Conservation (phyloP, 1,139 yeast species). For the Suhomyces coccinellae region DNA sequence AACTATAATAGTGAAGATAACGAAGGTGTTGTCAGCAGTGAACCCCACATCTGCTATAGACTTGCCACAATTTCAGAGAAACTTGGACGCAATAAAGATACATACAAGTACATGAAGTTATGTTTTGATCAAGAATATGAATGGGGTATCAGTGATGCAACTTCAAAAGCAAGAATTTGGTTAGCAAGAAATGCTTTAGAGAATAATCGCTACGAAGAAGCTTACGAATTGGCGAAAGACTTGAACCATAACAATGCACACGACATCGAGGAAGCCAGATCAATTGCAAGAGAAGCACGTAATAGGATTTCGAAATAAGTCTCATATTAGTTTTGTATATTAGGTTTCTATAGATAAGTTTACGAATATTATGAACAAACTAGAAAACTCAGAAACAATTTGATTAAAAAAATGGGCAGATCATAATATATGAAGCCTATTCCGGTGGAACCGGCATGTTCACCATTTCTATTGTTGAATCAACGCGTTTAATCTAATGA, state of each 20-base stretch:
- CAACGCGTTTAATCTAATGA: constrained; percentile 11
- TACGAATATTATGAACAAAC: constrained; percentile 12
- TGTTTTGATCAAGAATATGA: constrained; percentile 69
- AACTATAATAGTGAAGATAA: constrained; percentile 24
- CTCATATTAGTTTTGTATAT: background rate
- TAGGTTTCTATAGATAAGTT: constrained; percentile 8
- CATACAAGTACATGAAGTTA: constrained; percentile 66
- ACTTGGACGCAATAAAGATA: constrained; percentile 51
- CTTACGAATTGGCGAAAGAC: constrained; percentile 73
- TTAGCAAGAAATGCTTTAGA: constrained; percentile 69
- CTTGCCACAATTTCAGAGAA: constrained; percentile 70
- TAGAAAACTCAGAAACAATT: background rate
- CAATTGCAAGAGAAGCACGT: constrained; percentile 74
- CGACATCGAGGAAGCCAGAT: constrained; percentile 86
- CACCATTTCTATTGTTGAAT: constrained; percentile 4
- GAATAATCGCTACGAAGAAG: constrained; percentile 59
- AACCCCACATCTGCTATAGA: constrained; percentile 59
- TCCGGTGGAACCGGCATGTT: background rate
- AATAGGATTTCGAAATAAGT: constrained; percentile 35
- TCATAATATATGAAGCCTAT: constrained; percentile 1
- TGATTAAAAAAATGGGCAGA: background rate
- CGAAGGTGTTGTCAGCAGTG: constrained; percentile 25
- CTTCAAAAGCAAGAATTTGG: constrained; percentile 85
- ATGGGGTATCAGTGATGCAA: constrained; percentile 74
- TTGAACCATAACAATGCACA: constrained; percentile 77